Evolutionary conservation across 202 grass and related monocot genomes (phyloP).

Genomic region (Hordeum pubiflorum): DNA sequence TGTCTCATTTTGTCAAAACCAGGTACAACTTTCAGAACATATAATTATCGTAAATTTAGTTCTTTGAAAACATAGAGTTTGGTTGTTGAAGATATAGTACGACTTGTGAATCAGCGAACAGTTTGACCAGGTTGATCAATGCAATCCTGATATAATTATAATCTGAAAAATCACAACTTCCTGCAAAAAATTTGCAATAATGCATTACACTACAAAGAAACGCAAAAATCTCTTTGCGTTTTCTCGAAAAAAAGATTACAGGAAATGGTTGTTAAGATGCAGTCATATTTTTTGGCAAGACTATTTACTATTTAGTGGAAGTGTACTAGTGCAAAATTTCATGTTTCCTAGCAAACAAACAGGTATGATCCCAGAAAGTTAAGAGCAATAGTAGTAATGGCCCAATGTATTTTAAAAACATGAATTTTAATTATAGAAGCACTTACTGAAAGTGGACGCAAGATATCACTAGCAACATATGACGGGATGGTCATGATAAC

Average conservation of each 20-base stretch:
- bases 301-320: not conserved
- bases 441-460: constrained; percentile 93
- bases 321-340: not conserved
- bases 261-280: not conserved
- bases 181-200: not conserved
- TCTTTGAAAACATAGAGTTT: not conserved
- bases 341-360: not conserved
- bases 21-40: not conserved
- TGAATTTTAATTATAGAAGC: not conserved
- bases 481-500: constrained; percentile 87
- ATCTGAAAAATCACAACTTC: not conserved
- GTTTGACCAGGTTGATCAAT: not conserved
- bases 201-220: not conserved
- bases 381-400: not conserved
- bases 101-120: not conserved
- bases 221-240: too few species aligned
- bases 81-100: not conserved
- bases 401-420: not conserved
- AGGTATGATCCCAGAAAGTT: not conserved
- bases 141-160: not conserved
- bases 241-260: not conserved
- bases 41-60: not conserved
- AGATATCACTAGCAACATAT: constrained; percentile 72
- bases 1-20: not conserved
- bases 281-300: not conserved